Base-by-base conservation (phyloP, 495 filamentous ascomycete genomes). In the Hyaloscypha variabilis region DNA sequence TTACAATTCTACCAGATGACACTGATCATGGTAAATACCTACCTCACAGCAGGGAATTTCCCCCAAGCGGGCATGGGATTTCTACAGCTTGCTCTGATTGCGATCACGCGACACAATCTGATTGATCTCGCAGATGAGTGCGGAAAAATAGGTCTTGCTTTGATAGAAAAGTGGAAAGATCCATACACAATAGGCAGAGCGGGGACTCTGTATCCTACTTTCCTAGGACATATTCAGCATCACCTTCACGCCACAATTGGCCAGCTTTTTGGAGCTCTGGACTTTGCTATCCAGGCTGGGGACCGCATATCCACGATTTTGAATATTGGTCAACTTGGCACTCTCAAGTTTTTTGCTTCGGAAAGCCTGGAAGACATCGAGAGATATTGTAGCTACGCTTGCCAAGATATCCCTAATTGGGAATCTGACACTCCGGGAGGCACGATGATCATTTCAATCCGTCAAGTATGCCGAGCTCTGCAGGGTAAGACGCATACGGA, bases 281-380 rank as follows among this genome's bases (percentile, higher is more conserved):
- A 96, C 62, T 82, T 84, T 21, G 86, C 88, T 0, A 82, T 89
- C 10, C 79, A 83, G 14, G 83, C 89, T 39, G 90, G 90, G 17
- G 92, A 96, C 71, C 85, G 89, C 13, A 89, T 90, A 65, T 82
- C 92, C 14, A 84, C 88, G 5, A 82, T 97, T 26, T 79, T 93
- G 46, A 89, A 90, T 71, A 81, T 91, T 58, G 92, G 88, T 0
- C 81, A 91, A 26, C 84, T 88, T 66, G 88, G 90, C 0, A 84
- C 87, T 68, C 85, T 88, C 39, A 87, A 84, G 57, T 82, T 96
- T 26, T 93, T 85, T 65, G 81, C 87, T 25, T 90, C 90, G 29
- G 88, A 93, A 69, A 88, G 96, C 60, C 82, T 91, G 71, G 78
- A 81, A n/a, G 90, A 95, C 28, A 72, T 95, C 1, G 92, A 96